Evolutionary conservation across 208 protist species (phyloP).

Genomic region (Leishmania tarentolae): DNA sequence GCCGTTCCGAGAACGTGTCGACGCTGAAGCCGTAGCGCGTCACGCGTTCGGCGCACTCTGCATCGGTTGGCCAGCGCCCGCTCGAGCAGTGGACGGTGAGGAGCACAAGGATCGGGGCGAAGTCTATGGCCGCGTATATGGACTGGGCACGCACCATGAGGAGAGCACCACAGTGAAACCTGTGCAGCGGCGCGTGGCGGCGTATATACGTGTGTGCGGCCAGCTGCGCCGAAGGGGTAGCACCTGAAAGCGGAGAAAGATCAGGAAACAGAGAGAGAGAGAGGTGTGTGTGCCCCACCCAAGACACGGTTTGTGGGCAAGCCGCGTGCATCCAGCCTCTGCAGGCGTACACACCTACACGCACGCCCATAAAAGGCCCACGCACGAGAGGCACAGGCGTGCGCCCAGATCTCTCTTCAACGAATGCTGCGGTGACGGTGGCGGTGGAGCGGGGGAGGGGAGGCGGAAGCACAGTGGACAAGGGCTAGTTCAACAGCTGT

Average conservation of each 20-base stretch:
- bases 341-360: no score
- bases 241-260: background rate
- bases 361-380: background rate
- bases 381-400: background rate
- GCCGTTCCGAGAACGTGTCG: conserved; percentile 27
- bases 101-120: conserved; percentile 55
- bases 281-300: no score
- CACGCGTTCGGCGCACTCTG: conserved; percentile 39
- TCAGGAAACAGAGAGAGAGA: background rate
- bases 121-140: conserved; percentile 45
- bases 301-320: no score
- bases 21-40: conserved; percentile 57
- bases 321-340: no score
- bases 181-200: conserved; percentile 8
- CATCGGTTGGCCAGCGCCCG: conserved; percentile 49
- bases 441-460: background rate
- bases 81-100: conserved; percentile 49
- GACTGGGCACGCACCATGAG: conserved; percentile 20
- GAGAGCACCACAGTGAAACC: background rate
- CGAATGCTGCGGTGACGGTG: background rate
- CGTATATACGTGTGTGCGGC: background rate
- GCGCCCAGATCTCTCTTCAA: background rate
- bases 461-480: background rate
- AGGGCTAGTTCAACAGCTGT: background rate
- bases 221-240: background rate